These are phyloP conservation scores for Metroxylon sagu DNA, from an alignment of 176 grass and related monocot species.

Conservation along the genomic window DNA sequence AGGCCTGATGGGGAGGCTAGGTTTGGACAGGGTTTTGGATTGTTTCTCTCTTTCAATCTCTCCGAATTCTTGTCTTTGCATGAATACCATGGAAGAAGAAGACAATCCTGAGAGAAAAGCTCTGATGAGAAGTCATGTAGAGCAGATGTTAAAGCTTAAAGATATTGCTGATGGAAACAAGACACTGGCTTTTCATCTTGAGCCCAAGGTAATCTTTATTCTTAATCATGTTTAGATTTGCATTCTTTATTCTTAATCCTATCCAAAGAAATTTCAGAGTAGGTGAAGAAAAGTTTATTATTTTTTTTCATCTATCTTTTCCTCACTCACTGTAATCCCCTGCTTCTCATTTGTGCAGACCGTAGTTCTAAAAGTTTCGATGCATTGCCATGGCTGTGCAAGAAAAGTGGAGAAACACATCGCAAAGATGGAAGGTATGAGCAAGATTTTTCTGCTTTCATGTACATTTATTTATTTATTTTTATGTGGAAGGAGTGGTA, in stretches of 20 bases:
- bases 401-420: constrained; percentile 97
- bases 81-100: constrained; percentile 41
- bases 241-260: no score
- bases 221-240: constrained; percentile 1
- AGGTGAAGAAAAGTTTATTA: no score
- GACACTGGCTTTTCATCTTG: constrained; percentile 86
- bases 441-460: constrained; percentile 4
- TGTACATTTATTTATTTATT: no score
- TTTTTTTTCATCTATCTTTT: no score
- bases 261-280: no score
- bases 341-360: constrained; percentile 36
- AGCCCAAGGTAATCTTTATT: constrained; percentile 57
- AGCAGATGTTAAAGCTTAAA: constrained; percentile 72
- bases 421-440: constrained; percentile 92
- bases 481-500: no score
- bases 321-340: no score
- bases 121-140: constrained; percentile 58
- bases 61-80: constrained; percentile 54
- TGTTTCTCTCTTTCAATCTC: constrained; percentile 69
- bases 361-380: constrained; percentile 88
- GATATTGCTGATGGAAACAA: constrained; percentile 47
- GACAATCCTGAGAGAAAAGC: constrained; percentile 51
- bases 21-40: constrained; percentile 58
- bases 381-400: constrained; percentile 93
- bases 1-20: constrained; percentile 39